Percentiles rank a stretch among this genome's conserved stretches.
phyloP scores from a whole-genome alignment of 2,329 filamentous ascomycete species.

The Metarhizium album region DNA sequence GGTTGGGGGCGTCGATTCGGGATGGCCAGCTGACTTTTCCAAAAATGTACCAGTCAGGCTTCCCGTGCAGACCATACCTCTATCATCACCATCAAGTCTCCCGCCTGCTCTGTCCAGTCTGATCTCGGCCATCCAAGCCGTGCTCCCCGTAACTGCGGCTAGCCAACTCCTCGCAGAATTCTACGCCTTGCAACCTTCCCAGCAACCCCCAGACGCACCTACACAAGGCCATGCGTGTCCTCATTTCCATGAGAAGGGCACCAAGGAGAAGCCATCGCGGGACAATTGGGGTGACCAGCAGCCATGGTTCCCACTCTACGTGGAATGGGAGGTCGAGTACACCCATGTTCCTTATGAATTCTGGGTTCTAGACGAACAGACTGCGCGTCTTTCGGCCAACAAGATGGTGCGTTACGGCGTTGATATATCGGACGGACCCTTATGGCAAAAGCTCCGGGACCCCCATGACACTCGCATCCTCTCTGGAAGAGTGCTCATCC shows the following conservation, averaged over 20 bases:
- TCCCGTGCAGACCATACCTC: background rate
- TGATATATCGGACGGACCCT: background rate
- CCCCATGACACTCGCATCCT: slow-evolving; percentile 15
- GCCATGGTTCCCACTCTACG: slow-evolving; percentile 29
- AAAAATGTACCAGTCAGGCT: slow-evolving; percentile 11
- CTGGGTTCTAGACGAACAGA: slow-evolving; percentile 21
- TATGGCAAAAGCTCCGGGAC: background rate
- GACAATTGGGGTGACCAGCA: slow-evolving; percentile 24
- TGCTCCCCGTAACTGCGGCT: background rate
- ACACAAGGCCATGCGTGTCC: slow-evolving; percentile 3
- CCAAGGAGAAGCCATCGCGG: slow-evolving; percentile 10
- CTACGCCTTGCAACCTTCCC: background rate
- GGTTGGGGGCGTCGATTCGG: slow-evolving; percentile 23
- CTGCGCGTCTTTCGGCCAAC: slow-evolving; percentile 7
- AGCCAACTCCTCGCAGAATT: slow-evolving; percentile 1
- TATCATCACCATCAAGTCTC: background rate
- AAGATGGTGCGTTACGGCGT: slow-evolving; percentile 5
- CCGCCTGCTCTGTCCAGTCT: background rate
- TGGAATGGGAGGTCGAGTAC: slow-evolving; percentile 34
- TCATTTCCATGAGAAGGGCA: slow-evolving; percentile 7
- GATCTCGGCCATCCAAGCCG: background rate
- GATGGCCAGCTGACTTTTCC: slow-evolving; percentile 27
- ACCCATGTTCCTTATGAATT: slow-evolving; percentile 23
- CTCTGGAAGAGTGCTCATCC: slow-evolving; percentile 26
- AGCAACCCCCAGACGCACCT: background rate